Evolutionary conservation across 495 filamentous ascomycete species (phyloP).

Genomic region (Neurospora discreta): DNA sequence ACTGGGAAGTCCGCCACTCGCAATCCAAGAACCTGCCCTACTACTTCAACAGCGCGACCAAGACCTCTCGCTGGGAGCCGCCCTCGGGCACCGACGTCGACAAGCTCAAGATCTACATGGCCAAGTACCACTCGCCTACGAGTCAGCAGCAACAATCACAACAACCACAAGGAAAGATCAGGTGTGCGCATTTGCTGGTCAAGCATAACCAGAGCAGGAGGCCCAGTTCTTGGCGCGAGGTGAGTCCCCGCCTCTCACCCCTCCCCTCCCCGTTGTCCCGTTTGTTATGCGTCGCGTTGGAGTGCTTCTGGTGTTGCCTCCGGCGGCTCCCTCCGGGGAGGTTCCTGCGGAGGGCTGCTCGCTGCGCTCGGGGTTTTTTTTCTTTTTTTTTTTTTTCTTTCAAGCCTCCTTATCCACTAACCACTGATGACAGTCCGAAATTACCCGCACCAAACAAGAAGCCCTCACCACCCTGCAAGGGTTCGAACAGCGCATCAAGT

Average conservation of each 20-base stretch:
- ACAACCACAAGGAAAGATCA: slow-evolving; percentile 68
- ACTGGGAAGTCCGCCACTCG: slow-evolving; percentile 92
- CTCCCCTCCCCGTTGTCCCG: no score
- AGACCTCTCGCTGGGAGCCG: slow-evolving; percentile 89
- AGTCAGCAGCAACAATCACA: slow-evolving; percentile 15
- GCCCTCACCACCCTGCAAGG: slow-evolving; percentile 63
- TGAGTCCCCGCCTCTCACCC: no score
- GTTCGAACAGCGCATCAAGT: slow-evolving; percentile 63
- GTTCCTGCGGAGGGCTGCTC: neutral
- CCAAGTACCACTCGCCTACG: slow-evolving; percentile 47
- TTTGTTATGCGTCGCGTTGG: no score
- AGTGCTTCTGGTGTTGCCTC: neutral
- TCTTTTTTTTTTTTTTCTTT: neutral
- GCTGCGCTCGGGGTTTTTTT: neutral
- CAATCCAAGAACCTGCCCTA: slow-evolving; percentile 97
- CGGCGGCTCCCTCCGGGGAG: neutral
- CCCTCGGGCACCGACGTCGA: slow-evolving; percentile 77
- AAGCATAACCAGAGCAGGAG: slow-evolving; percentile 83
- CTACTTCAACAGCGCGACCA: slow-evolving; percentile 81
- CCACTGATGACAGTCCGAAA: slow-evolving; percentile 41
- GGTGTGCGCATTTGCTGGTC: slow-evolving; percentile 79
- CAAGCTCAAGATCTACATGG: slow-evolving; percentile 89
- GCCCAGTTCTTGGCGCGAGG: slow-evolving; percentile 83
- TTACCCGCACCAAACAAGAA: slow-evolving; percentile 80
- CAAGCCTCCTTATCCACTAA: neutral